Conservation (phyloP, 2,329 filamentous ascomycete genomes). For the Ophiocordyceps sinensis region DNA sequence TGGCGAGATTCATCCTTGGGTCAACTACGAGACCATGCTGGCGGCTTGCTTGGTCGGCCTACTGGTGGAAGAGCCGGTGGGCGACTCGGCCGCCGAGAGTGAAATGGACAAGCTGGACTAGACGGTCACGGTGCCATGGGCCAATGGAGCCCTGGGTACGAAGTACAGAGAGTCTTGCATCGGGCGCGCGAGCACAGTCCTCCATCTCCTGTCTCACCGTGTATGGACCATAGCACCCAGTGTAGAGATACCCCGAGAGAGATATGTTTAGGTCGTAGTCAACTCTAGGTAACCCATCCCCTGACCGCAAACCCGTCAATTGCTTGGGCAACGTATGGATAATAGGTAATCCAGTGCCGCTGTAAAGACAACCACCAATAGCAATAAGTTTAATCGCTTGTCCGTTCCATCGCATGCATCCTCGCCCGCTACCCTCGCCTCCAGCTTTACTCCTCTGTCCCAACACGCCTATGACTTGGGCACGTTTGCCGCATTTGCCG, state of each 20-base stretch:
- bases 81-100: constrained; percentile 14
- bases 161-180: background rate
- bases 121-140: constrained; percentile 3
- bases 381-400: background rate
- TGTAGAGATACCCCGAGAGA: background rate
- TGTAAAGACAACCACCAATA: background rate
- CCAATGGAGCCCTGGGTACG: background rate
- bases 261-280: background rate
- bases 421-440: background rate
- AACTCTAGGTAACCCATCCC: background rate
- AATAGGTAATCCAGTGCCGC: background rate
- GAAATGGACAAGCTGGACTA: constrained; percentile 49
- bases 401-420: background rate
- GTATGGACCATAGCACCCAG: background rate
- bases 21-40: constrained; percentile 59
- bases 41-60: constrained; percentile 48
- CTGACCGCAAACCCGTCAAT: background rate
- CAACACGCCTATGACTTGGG: constrained; percentile 5
- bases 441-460: background rate
- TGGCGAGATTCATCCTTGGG: constrained; percentile 55
- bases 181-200: background rate
- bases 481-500: constrained; percentile 12
- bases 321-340: background rate
- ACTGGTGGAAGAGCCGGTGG: constrained; percentile 41
- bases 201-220: background rate